Evolutionary conservation across 331 rosid genomes (phyloP), one percentile per base, ranked within the genome.

Genomic region (Saraca asoca): DNA sequence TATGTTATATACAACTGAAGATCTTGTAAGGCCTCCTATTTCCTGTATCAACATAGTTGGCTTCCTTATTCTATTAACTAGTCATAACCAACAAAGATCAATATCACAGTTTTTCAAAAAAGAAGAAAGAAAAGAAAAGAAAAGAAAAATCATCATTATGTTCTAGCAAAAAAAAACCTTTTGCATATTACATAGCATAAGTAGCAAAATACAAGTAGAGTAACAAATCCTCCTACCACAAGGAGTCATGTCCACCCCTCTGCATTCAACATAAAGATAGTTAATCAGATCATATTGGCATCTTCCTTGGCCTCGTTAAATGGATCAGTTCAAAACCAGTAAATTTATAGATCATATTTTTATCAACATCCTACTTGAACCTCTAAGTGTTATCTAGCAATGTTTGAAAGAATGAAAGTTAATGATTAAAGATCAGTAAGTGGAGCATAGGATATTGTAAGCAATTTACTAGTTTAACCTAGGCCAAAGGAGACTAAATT

Each of bases 161-260:
- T 10, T 4, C 51, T 10, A 52, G 5, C 7, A 38, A 9, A 48
- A 24, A 1, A 24, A 24, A 24, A 46, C 62, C 38, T 66, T 72
- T 49, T 78, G 72, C 75, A 48, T 19, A 39, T 24, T 6, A 69
- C 57, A 46, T 55, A 35, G 59, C 50, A 61, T 7, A 35, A 46
- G 58, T 53, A 62, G 48, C 64, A 46, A 9, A 55, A 41, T 19
- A 69, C 31, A 9, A 64, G 60, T 29, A 62, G 9, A 62, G 39
- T 9, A 14, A 49, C 29, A 24, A 68, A 55, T 75, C 67, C 80
- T 20, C 58, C 77, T 20, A 34, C 71, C 58, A 37, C 64, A 58
- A 58, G 0, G 15, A 58, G 33, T 48, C 46, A 58, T 38, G n/a
- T 58, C 48, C 64, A 37, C 48, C 15, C 5, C 16, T 17, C 49